These are phyloP conservation scores for Pythium dissimile DNA, from an alignment of 352 stramenopile genomes.

Conservation along the genomic window DNA sequence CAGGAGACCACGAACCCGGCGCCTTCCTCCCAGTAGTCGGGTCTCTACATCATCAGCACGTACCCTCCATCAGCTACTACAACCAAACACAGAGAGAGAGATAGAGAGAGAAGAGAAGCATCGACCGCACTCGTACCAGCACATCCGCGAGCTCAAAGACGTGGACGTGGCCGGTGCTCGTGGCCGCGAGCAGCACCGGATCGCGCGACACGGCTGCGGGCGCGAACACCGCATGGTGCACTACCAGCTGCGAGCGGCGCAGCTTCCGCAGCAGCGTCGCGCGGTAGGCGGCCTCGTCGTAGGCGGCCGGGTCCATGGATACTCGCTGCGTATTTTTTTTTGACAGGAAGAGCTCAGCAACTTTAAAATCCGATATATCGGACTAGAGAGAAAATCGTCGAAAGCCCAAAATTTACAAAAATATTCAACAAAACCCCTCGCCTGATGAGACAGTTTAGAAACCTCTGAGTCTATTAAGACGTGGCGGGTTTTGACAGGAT, in stretches of 20 bases:
- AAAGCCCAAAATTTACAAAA: too few species aligned
- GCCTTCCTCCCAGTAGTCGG: slow-evolving; percentile 22
- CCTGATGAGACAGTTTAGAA: background rate
- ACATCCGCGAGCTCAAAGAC: slow-evolving; percentile 46
- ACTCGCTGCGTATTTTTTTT: too few species aligned
- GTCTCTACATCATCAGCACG: slow-evolving; percentile 9
- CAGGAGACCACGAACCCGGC: slow-evolving; percentile 10
- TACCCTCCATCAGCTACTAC: background rate
- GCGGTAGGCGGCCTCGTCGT: slow-evolving; percentile 52
- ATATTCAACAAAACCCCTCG: too few species aligned
- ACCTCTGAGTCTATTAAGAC: background rate
- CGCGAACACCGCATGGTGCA: slow-evolving; percentile 49
- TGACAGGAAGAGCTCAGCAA: background rate
- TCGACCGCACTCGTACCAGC: slow-evolving; percentile 22
- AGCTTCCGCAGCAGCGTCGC: slow-evolving; percentile 42
- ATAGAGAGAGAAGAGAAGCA: background rate
- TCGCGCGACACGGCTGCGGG: slow-evolving; percentile 26
- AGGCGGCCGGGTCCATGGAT: slow-evolving; percentile 58
- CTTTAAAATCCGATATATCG: background rate
- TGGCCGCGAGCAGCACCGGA: slow-evolving; percentile 58
- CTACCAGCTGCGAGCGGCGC: slow-evolving; percentile 1
- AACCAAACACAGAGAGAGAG: too few species aligned
- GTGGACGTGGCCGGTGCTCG: slow-evolving; percentile 58
- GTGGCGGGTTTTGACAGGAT: background rate
- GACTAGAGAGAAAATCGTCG: background rate